Evolutionary conservation across 1,284 basidiomycete species (phyloP).

Genomic region (Papiliotrema fonsecae): DNA sequence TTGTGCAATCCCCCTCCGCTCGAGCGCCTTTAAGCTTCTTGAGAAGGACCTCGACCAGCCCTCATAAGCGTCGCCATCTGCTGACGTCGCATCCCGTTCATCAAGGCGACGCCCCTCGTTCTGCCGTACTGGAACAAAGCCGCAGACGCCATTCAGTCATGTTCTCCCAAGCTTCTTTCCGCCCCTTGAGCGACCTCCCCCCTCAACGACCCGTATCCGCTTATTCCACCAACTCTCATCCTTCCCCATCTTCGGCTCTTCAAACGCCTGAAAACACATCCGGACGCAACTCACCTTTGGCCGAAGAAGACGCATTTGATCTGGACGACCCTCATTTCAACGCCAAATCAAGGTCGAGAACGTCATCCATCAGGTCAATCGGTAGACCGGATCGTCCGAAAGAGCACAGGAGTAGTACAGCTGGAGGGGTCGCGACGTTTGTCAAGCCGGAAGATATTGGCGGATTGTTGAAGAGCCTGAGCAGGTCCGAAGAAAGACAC

Average conservation of each 20-base stretch:
- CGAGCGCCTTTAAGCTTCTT: too few species aligned
- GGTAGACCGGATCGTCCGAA: neutral
- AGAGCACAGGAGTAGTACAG: neutral
- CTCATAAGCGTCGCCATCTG: too few species aligned
- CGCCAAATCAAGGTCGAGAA: neutral
- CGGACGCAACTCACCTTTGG: neutral
- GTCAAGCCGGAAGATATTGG: slow-evolving; percentile 1
- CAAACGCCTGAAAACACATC: neutral
- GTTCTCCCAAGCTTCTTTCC: slow-evolving; percentile 7
- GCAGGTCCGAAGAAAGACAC: neutral
- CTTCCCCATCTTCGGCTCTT: neutral
- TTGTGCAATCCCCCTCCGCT: too few species aligned
- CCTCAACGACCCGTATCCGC: neutral
- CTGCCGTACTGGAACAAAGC: neutral
- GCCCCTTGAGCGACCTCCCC: neutral
- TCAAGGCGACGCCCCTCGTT: neutral
- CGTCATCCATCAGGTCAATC: neutral
- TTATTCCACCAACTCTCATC: neutral
- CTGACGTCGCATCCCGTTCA: too few species aligned
- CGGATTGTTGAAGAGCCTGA: neutral
- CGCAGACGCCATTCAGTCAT: neutral
- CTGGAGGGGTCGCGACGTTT: neutral
- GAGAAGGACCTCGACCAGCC: too few species aligned
- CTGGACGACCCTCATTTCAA: slow-evolving; percentile 2
- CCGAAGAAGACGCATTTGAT: slow-evolving; percentile 4